These are phyloP conservation scores for Candida ovalis DNA, from an alignment of 805 yeast species.

Conservation along the genomic window DNA sequence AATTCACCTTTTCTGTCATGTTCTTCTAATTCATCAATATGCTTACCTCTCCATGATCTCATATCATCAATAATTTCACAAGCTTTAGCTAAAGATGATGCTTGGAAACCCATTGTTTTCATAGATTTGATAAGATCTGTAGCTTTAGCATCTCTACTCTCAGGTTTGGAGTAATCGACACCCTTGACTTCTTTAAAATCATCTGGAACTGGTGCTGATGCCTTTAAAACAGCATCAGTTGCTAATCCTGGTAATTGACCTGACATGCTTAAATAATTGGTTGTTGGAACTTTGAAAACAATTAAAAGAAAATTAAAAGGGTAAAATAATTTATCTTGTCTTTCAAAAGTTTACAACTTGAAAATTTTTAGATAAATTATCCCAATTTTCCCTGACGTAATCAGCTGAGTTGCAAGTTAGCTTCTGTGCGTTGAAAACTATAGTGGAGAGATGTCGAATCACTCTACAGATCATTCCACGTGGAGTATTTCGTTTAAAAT, in stretches of 20 bases:
- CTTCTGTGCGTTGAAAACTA: too few relatives aligned
- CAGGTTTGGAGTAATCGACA: conserved; percentile 79
- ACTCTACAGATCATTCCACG: too few relatives aligned
- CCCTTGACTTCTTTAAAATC: conserved; percentile 79
- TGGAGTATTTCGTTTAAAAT: too few relatives aligned
- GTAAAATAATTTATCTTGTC: too few relatives aligned
- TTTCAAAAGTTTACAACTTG: too few relatives aligned
- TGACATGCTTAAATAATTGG: conserved; percentile 15
- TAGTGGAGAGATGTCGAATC: too few relatives aligned
- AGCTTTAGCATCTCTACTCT: conserved; percentile 75
- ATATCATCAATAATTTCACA: conserved; percentile 90
- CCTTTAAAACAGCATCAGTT: conserved; percentile 86
- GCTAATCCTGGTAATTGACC: conserved; percentile 61
- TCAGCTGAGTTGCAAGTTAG: too few relatives aligned
- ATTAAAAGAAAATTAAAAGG: too few relatives aligned
- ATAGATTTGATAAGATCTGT: conserved; percentile 73
- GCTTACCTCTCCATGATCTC: conserved; percentile 91
- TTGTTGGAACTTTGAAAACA: neutral
- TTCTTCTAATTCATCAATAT: conserved; percentile 62
- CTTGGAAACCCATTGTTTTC: conserved; percentile 98
- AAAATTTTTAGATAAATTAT: too few relatives aligned
- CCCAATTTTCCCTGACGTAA: too few relatives aligned
- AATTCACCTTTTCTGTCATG: conserved; percentile 71
- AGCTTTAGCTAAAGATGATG: conserved; percentile 77
- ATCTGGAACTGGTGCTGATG: conserved; percentile 82